Base-by-base conservation (phyloP, 2,329 filamentous ascomycete species). In the Magnaporthales sp. region DNA sequence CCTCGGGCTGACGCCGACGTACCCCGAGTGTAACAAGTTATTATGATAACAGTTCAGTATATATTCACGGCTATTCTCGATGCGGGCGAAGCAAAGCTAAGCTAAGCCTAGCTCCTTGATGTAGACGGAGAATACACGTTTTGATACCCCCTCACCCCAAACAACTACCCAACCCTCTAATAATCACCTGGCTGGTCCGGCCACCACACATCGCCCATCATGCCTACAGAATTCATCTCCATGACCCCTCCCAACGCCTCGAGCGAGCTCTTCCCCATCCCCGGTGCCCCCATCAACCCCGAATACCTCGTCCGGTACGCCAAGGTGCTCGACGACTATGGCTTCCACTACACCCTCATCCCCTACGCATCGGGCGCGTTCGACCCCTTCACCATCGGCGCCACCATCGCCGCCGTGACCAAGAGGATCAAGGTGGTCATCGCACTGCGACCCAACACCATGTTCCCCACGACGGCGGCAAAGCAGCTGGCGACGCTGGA, bases 351-450 rank as follows among this genome's bases (percentile, higher is more conserved):
- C 73, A 88, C 86, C 0, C 79, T 88, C 2, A 79, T 87, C 19
- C 85, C 85, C 0, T 88, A 88, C 68, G 80, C 81, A 64, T 86
- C 85, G 0, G 80, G 79, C 2, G 82, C 73, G 10, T 85, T 80
- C 67, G 84, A 87, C 69, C 84, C 84, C 0, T 88, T 83, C 75
- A 88, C 85, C 5, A 78, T 84, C 11, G 86, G 84, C 26, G 84
- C 86, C 0, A 86, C 83, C 15, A 86, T 88, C 67, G 80, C 81
- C 0, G 74, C 85, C 0, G 78, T 77, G 56, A 88, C 86, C 65
- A 86, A 86, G 70, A 81, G 87, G 30, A 74, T 88, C 71, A 87
- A 84, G 70, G 77, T 88, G 68, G 86, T 88, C 72, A 86, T 88
- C 67, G 85, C 86, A 2, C 80, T 88, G 2, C 81, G 85, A 1